Conservation (phyloP, 2,329 filamentous ascomycete genomes). For the Neopestalotiopsis rosae region DNA sequence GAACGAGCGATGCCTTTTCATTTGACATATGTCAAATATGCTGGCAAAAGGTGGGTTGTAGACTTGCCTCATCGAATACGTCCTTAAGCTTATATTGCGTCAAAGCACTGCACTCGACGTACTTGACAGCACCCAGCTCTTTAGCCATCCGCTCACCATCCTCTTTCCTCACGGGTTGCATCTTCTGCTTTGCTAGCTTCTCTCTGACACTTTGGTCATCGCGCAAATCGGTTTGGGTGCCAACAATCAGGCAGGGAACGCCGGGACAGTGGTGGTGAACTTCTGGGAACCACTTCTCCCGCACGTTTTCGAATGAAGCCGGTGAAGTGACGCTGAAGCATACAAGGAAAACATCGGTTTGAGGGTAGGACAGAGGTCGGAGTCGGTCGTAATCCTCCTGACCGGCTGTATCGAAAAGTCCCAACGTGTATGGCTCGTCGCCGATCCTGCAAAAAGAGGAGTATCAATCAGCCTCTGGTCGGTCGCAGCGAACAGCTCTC, state of each 20-base stretch:
- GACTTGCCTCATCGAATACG: slow-evolving; percentile 93
- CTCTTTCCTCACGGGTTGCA: slow-evolving; percentile 89
- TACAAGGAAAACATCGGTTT: slow-evolving; percentile 98
- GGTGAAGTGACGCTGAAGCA: slow-evolving; percentile 98
- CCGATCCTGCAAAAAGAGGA: slow-evolving; percentile 75
- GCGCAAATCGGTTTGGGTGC: slow-evolving; percentile 94
- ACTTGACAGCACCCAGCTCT: slow-evolving; percentile 96
- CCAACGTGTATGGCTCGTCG: slow-evolving; percentile 96
- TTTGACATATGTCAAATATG: background rate
- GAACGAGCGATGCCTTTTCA: background rate
- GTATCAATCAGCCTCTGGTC: background rate
- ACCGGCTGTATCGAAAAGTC: slow-evolving; percentile 96
- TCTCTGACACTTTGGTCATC: slow-evolving; percentile 87
- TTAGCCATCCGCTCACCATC: slow-evolving; percentile 97
- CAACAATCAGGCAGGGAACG: slow-evolving; percentile 96
- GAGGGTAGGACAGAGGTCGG: slow-evolving; percentile 94
- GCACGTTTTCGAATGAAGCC: slow-evolving; percentile 98
- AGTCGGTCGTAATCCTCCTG: slow-evolving; percentile 99
- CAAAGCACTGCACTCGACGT: slow-evolving; percentile 96
- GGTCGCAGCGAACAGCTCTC: background rate
- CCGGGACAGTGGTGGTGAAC: slow-evolving; percentile 98
- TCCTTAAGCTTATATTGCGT: slow-evolving; percentile 99
- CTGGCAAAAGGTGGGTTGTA: background rate
- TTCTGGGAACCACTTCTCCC: slow-evolving; percentile 98
- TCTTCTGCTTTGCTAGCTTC: slow-evolving; percentile 94